Percentiles rank a stretch among this genome's conserved stretches.
phyloP scores from a whole-genome alignment of 2,329 filamentous ascomycete genomes.

The Cordyceps farinosa region DNA sequence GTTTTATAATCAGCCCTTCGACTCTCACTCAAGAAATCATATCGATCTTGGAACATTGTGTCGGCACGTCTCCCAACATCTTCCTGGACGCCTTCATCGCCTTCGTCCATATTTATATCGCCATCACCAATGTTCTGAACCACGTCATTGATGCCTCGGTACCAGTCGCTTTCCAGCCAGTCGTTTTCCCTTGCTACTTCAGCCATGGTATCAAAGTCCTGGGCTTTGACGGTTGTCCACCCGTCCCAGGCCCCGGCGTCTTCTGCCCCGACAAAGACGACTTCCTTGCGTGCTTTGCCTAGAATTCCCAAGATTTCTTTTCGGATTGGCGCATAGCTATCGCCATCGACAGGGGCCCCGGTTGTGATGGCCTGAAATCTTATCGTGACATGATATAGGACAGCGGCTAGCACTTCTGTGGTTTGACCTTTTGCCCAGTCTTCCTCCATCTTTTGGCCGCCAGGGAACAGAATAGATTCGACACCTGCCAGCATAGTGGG shows the following conservation, averaged over 20 bases:
- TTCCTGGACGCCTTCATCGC: conserved; percentile 36
- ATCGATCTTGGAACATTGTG: conserved; percentile 72
- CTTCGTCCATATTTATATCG: conserved; percentile 29
- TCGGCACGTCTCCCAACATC: conserved; percentile 48
- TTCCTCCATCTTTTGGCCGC: conserved; percentile 44
- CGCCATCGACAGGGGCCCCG: conserved; percentile 37
- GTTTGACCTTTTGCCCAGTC: conserved; percentile 47
- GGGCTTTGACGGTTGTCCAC: conserved; percentile 46
- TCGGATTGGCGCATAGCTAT: conserved; percentile 43
- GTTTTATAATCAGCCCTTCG: conserved; percentile 56
- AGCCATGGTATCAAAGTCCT: conserved; percentile 61
- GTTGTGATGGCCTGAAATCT: conserved; percentile 42
- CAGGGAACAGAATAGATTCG: conserved; percentile 49
- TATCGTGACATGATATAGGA: conserved; percentile 58
- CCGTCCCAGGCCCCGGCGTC: conserved; percentile 52
- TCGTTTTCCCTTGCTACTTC: conserved; percentile 51
- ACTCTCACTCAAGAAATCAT: conserved; percentile 66
- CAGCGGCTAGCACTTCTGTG: conserved; percentile 54
- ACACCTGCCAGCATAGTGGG: conserved; percentile 74
- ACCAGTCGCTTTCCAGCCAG: conserved; percentile 65
- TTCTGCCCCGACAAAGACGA: conserved; percentile 35
- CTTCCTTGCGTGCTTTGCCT: conserved; percentile 39
- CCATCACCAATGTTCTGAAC: conserved; percentile 29
- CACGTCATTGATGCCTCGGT: conserved; percentile 54
- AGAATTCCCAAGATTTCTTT: conserved; percentile 46